Evolutionary conservation across 768 basidiomycete genomes (phyloP), one percentile per base, ranked within the genome.

Genomic region (Russula sp.): DNA sequence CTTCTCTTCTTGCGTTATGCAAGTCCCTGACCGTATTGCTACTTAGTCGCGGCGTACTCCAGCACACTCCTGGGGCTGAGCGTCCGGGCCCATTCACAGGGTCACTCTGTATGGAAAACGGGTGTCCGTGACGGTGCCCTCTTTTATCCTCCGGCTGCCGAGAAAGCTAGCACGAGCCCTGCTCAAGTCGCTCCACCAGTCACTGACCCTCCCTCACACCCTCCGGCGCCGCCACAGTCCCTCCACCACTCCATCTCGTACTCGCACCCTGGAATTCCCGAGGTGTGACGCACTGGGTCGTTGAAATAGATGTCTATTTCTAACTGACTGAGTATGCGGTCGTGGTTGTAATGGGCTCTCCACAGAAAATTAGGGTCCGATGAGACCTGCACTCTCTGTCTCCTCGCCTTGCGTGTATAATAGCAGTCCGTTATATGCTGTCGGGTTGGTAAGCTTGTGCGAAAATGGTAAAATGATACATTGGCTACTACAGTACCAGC

Each of bases 11-110:
- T 6, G 11, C 44, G 50, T 56, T 45, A 22, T 7, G 7, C 32
- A 44, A 20, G 22, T 37, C 47, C 18, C 56, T 57, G 7, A 59
- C 37, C 51, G n/a, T 57, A 59, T 22, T 63, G 14, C 42, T 16
- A 14, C 48, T 51, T 64, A 79, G 78, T 77, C 9, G 39, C 75
- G 50, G 48, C 66, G 9, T 80, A 78, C 67, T 65, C 66, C 16
- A 34, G 59, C 42, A 34, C 63, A 9, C 62, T 79, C 27, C 45
- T 67, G 9, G 55, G 71, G 20, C 59, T 74, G 58, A 66, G 70
- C n/a, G 56, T 70, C 48, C 63, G 72, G 18, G 72, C 75, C 9
- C 64, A 70, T 2, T 62, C 2, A 35, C 69, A 71, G 20, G 76
- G 78, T 9, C 61, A 71, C 53, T 32, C 48, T 9, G 60, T 75